Percentiles rank a stretch among this genome's conserved stretches.
Conservation (phyloP, 2,329 filamentous ascomycete species). For the Diaporthe sp. region DNA sequence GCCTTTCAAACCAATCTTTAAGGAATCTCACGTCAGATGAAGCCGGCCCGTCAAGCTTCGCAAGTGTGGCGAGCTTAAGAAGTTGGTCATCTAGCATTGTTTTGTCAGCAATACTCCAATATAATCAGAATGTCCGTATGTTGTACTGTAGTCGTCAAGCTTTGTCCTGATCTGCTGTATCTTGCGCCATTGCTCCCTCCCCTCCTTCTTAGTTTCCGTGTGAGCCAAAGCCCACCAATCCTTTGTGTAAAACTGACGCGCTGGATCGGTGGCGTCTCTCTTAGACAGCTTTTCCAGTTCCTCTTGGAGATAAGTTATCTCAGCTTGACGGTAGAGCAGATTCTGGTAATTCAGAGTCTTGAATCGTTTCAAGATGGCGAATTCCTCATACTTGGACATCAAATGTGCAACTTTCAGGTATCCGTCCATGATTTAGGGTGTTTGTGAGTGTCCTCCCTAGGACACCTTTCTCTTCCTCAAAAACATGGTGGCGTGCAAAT, state of each 20-base stretch:
- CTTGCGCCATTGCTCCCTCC: conserved; percentile 45
- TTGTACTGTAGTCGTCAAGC: conserved; percentile 46
- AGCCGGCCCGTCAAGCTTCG: conserved; percentile 32
- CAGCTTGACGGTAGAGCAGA: conserved; percentile 50
- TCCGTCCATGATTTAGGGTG: conserved; percentile 42
- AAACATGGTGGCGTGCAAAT: too few relatives aligned
- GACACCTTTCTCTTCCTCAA: too few relatives aligned
- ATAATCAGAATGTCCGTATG: too few relatives aligned
- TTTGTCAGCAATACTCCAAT: background rate
- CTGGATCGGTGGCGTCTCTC: conserved; percentile 29
- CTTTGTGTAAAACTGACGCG: conserved; percentile 32
- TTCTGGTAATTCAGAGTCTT: conserved; percentile 46
- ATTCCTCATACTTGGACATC: conserved; percentile 47
- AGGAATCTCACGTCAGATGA: conserved; percentile 37
- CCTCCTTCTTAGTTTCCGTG: background rate
- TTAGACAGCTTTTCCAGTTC: conserved; percentile 41
- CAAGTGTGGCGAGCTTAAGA: conserved; percentile 26
- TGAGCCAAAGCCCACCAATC: conserved; percentile 45
- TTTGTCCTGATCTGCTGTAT: conserved; percentile 42
- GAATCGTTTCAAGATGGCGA: conserved; percentile 49
- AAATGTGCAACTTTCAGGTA: conserved; percentile 46
- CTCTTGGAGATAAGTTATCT: conserved; percentile 47
- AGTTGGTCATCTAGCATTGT: conserved; percentile 34
- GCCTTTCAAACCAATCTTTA: conserved; percentile 44
- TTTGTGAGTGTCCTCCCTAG: too few relatives aligned